Evolutionary conservation across 1,284 basidiomycete species (phyloP), one percentile per base, ranked within the genome.

Genomic region (Leccinum pachyderme): DNA sequence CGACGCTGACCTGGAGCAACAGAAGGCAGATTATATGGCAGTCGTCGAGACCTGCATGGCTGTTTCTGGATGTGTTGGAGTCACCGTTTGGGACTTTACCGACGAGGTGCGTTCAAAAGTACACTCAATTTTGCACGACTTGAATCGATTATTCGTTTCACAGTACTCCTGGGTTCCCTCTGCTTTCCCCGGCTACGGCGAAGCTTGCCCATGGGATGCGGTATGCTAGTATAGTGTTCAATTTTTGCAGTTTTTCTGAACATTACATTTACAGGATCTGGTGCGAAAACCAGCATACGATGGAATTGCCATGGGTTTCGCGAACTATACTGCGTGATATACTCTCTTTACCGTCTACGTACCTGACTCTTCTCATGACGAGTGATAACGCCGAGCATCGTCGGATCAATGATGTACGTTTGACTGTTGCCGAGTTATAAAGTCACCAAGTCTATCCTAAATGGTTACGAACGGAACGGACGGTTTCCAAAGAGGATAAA

Each of bases 311-410:
- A 37, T 6, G 5, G 29, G 18, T 25, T 59, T 68, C 52, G 15
- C n/a, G 24, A n/a, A 31, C n/a, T 22, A 44, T 6, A 18, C 35
- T 37, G 8, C 8, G 39, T 32, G 50, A n/a, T 13, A 13, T 9
- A 13, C 27, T 3, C 22, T 6, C 18, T 41, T 41, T 7, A 41
- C 24, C 33, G n/a, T n/a, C 13, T 4, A 35, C n/a, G 15, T 35
- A n/a, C n/a, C n/a, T 33, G 12, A 49, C 33, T 31, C 79, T 59
- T 84, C 63, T 86, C 83, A 54, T 87, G 82, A 57, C 82, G 84
- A 66, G 0, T 82, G 79, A 18, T 5, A 11, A 39, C 9, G n/a
- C n/a, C 8, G 8, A n/a, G 4, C n/a, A 37, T 18, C 9, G 27
- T 12, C n/a, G 18, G 37, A 22, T 39, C 9, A 18, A 22, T 22